Evolutionary conservation across 371 early-diverging fungal species (phyloP), one percentile per base, ranked within the genome.

Genomic region (Mucor velutinosus): DNA sequence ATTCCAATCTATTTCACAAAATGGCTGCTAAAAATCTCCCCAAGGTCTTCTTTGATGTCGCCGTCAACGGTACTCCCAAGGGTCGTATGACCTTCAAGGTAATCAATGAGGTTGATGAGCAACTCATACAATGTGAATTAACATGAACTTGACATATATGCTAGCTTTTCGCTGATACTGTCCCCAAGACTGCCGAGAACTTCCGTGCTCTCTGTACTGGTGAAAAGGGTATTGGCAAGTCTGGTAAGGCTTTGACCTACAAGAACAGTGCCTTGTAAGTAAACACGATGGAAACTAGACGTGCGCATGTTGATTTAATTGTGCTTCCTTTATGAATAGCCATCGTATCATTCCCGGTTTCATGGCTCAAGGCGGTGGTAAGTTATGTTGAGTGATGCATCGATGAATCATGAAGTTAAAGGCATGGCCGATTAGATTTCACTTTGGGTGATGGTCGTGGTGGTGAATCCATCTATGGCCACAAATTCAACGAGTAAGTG

Each of bases 121-220:
- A 10, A 21, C 19, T 1, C 4, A 21, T 7, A 21, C 3, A 47
- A 3, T 33, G 4, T 33, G 1, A 47, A 47, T 23, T 47, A 47
- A 47, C 15, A 45, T 17, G 47, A 15, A n/a, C 14, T n/a, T n/a
- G 49, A 21, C 23, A 21, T 53, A 15, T 19, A 15, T 47, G 47
- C 47, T 73, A 96, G 84, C 92, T 99, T 33, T 91, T 91, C 77
- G 79, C 86, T n/a, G 96, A 99, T 75, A 89, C 92, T 23, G 95
- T 93, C 12, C 99, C 99, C 53, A 94, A 91, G 78, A 99, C 99
- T 11, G 95, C 95, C 30, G 97, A 99, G 73, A 99, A 99, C 91
- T 99, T 99, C 83, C 88, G 97, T 61, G 86, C 86, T 62, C 80
- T 93, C 64, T 93, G 91, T 81, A 89, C 85, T 72, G 94, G 89